phyloP scores from a whole-genome alignment of 768 basidiomycete species.

The Serendipita sp. region DNA sequence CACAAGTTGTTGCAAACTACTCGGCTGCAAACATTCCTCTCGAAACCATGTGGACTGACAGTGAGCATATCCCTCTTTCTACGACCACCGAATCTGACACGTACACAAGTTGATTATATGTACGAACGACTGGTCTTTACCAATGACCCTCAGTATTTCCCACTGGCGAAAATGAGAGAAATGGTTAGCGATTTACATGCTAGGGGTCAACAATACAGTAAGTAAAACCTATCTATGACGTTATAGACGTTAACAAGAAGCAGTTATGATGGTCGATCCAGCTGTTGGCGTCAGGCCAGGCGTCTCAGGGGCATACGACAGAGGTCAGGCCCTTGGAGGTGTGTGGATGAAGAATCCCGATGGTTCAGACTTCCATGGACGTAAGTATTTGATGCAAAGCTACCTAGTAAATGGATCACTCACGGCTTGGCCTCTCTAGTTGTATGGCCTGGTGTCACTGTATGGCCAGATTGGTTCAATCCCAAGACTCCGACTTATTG shows the following conservation, averaged over 20 bases:
- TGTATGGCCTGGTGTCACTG: constrained; percentile 53
- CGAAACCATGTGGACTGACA: constrained; percentile 71
- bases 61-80: neutral
- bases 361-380: no score
- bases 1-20: constrained; percentile 45
- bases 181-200: constrained; percentile 32
- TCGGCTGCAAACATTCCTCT: constrained; percentile 45
- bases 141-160: constrained; percentile 38
- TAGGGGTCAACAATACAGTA: constrained; percentile 43
- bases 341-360: no score
- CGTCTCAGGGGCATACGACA: no score
- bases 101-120: constrained; percentile 35
- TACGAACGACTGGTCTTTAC: constrained; percentile 50
- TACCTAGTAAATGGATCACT: constrained; percentile 5
- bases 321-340: no score
- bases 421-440: constrained; percentile 24
- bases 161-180: no score
- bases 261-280: no score
- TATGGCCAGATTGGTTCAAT: constrained; percentile 48
- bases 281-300: no score
- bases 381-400: neutral
- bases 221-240: constrained; percentile 15
- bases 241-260: constrained; percentile 47
- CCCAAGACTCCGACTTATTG: constrained; percentile 39
- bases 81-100: neutral